A percentile compares a stretch with the other conserved stretches of the same genome.
Conservation (phyloP, 768 basidiomycete genomes). For the Xerocomellus amylosporus region DNA sequence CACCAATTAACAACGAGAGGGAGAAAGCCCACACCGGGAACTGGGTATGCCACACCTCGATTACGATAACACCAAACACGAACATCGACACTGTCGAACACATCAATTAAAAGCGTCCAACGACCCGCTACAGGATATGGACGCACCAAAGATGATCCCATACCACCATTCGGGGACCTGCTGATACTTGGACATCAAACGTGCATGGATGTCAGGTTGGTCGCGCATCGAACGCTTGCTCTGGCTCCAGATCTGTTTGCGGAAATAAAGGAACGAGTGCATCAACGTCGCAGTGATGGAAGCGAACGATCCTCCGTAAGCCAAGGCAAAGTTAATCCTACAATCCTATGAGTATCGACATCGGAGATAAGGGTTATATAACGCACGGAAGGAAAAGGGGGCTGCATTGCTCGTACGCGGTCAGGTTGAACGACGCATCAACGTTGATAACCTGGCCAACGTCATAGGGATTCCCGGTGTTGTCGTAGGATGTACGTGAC, state of each 20-base stretch:
- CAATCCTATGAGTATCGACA: neutral
- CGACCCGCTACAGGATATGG: neutral
- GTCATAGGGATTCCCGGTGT: constrained; percentile 56
- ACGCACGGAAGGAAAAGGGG: constrained; percentile 56
- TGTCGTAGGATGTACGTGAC: constrained; percentile 63
- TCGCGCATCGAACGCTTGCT: constrained; percentile 68
- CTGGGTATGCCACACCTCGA: constrained; percentile 60
- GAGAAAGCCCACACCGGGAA: constrained; percentile 43
- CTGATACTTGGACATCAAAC: constrained; percentile 53
- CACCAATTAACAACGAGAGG: constrained; percentile 30
- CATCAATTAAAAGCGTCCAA: neutral
- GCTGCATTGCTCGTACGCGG: constrained; percentile 54
- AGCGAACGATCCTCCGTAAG: constrained; percentile 83
- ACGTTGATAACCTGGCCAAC: constrained; percentile 53
- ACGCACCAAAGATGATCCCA: constrained; percentile 26
- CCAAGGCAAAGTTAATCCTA: constrained; percentile 65
- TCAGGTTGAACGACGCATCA: constrained; percentile 53
- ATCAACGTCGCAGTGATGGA: constrained; percentile 71
- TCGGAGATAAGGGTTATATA: neutral
- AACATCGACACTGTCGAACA: constrained; percentile 42
- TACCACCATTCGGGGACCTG: constrained; percentile 68
- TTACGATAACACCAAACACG: constrained; percentile 55
- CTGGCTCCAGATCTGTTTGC: constrained; percentile 76
- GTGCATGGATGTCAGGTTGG: constrained; percentile 72
- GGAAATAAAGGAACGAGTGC: constrained; percentile 73